Base-by-base conservation (phyloP, 73 alveolate genomes). In the Stentor coeruleus region DNA sequence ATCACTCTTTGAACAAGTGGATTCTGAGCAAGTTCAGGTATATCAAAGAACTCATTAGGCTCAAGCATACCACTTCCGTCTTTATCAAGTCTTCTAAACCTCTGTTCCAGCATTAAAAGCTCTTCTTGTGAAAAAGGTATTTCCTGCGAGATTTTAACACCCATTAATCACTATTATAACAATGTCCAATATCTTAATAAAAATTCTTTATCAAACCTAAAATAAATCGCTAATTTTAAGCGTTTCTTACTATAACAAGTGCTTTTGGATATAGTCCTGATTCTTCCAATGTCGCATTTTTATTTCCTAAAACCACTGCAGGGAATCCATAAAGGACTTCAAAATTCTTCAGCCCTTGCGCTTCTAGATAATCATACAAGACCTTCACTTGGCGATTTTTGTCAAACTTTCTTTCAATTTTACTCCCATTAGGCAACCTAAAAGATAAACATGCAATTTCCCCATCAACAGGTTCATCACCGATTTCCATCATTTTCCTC, bases 1-100 rank as follows among this genome's bases (percentile, higher is more conserved):
- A 89, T 86, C 49, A 92, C 90, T 81, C 95, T 84, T 40, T 88
- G 93, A 20, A 94, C 86, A 66, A 92, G 74, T 1, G 98, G 98
- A 77, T 92, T 90, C 82, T 91, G 85, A 83, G 88, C 96, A 28
- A 92, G 81, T 76, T 92, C 98, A 35, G 98, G 98, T 3, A 92
- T 79, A 35, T 91, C 76, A 76, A 89, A 91, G 35, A 92, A 59
- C 75, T 92, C 96, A 75, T 86, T 74, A 72, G 98, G 98, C 88
- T 95, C 99, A 20, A 95, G 83, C 58, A 92, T 82, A 3, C 99
- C 99, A n/a, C 95, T 88, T 82, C 89, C 87, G 79, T 95, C 97
- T 84, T 91, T 90, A 85, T 95, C 99, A 81, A 95, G 91, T 85
- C 89, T 89, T 76, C 87, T 74, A 83, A 95, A 95, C 73, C 95